These are phyloP conservation scores for Poteriospumella lacustris DNA, from an alignment of 108 stramenopile genomes.

Conservation along the genomic window DNA sequence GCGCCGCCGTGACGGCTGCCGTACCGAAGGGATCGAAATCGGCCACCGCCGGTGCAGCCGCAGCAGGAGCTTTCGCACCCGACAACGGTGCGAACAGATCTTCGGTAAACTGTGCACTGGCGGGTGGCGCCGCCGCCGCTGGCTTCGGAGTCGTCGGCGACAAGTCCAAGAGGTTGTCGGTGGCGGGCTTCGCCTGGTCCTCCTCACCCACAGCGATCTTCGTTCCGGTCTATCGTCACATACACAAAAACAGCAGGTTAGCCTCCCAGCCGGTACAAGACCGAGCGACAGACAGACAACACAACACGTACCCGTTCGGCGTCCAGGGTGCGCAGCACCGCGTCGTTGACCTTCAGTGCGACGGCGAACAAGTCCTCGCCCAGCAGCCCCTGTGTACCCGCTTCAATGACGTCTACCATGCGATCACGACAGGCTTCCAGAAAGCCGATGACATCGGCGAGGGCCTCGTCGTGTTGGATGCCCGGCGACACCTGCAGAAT, in stretches of 20 bases:
- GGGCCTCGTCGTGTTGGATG: constrained; percentile 44
- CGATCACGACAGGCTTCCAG: constrained; percentile 54
- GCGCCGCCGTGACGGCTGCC: not conserved
- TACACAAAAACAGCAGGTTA: not conserved
- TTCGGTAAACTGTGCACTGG: not conserved
- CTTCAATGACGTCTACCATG: constrained; percentile 49
- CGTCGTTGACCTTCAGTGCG: constrained; percentile 38
- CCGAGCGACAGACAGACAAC: not conserved
- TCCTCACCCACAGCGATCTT: not conserved
- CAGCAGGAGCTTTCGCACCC: not conserved
- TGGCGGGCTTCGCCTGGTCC: not conserved
- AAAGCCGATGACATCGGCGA: constrained; percentile 53
- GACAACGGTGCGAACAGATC: not conserved
- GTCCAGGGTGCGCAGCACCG: constrained; percentile 28
- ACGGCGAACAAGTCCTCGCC: constrained; percentile 39
- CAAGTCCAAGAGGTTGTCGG: not conserved
- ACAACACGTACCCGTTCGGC: constrained; percentile 18
- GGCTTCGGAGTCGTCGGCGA: not conserved
- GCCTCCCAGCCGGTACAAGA: not conserved
- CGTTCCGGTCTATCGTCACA: not conserved
- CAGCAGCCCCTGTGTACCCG: constrained; percentile 42
- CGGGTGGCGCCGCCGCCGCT: not conserved
- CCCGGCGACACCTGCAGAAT: constrained; percentile 45
- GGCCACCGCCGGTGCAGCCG: not conserved
- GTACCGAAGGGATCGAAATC: not conserved